Evolutionary conservation across 306 rosid species (phyloP).

Genomic region (Crotalaria pallida): DNA sequence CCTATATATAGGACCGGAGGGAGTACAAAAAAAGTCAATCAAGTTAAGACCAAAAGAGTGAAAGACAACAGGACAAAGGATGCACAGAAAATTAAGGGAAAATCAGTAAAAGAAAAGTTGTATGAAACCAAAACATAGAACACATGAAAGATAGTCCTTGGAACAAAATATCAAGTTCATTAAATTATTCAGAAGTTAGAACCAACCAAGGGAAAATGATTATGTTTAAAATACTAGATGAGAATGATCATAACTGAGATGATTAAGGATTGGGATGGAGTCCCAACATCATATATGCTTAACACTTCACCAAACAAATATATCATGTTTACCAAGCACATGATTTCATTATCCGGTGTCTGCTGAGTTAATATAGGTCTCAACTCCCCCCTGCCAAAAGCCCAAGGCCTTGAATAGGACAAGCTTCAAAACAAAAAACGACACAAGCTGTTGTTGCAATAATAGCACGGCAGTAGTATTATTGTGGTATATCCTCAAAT

Average conservation of each 20-base stretch:
- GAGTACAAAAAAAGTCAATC: neutral
- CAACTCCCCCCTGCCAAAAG: neutral
- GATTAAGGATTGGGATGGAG: neutral
- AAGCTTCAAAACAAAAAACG: neutral
- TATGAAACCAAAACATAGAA: neutral
- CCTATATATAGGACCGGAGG: too few relatives aligned
- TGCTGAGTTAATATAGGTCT: neutral
- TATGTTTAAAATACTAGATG: neutral
- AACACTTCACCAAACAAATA: neutral
- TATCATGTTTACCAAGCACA: neutral
- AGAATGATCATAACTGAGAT: neutral
- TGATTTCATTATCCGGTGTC: neutral
- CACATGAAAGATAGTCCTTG: neutral
- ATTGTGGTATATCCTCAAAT: too few relatives aligned
- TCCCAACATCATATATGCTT: neutral
- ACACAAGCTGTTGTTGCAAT: neutral
- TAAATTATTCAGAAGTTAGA: neutral
- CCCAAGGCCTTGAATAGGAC: neutral
- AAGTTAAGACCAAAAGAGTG: neutral
- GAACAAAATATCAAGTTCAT: neutral
- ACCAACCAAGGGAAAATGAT: neutral
- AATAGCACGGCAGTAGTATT: neutral
- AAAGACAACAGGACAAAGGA: neutral
- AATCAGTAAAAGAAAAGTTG: neutral
- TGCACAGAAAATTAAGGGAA: neutral